These are phyloP conservation scores for Rhynchosporium secalis DNA, from an alignment of 2,329 filamentous ascomycete species.

Conservation along the genomic window DNA sequence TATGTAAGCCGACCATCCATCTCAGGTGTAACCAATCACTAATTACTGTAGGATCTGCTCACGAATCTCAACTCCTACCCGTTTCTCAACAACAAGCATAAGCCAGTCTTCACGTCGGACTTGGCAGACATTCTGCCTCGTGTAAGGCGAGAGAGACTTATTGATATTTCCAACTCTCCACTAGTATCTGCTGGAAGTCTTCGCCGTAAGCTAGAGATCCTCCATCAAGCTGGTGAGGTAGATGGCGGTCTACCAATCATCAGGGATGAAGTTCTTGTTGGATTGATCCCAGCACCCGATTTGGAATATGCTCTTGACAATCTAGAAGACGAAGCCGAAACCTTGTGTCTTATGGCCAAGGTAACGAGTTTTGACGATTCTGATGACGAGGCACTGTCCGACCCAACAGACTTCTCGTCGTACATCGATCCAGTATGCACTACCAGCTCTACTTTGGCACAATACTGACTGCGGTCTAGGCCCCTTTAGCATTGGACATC, in stretches of 20 bases:
- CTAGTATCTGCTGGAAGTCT: conserved; percentile 75
- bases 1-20: conserved; percentile 59
- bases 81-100: conserved; percentile 94
- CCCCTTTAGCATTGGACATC: conserved; percentile 85
- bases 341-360: conserved; percentile 79
- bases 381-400: conserved; percentile 53
- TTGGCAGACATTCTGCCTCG: conserved; percentile 83
- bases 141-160: conserved; percentile 72
- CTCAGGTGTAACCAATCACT: conserved; percentile 20
- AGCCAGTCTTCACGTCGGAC: conserved; percentile 85
- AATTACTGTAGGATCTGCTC: conserved; percentile 67
- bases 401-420: conserved; percentile 82
- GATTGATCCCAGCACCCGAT: conserved; percentile 90
- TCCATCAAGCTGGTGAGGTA: conserved; percentile 84
- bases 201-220: conserved; percentile 74
- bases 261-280: conserved; percentile 75
- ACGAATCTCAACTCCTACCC: conserved; percentile 98
- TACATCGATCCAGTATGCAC: conserved; percentile 79
- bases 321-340: conserved; percentile 71
- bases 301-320: conserved; percentile 90
- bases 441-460: conserved; percentile 49
- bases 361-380: conserved; percentile 64
- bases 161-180: conserved; percentile 84
- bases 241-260: conserved; percentile 91
- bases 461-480: conserved; percentile 38